Conservation (phyloP, 2,329 filamentous ascomycete species). For the Penicillium sp. region DNA sequence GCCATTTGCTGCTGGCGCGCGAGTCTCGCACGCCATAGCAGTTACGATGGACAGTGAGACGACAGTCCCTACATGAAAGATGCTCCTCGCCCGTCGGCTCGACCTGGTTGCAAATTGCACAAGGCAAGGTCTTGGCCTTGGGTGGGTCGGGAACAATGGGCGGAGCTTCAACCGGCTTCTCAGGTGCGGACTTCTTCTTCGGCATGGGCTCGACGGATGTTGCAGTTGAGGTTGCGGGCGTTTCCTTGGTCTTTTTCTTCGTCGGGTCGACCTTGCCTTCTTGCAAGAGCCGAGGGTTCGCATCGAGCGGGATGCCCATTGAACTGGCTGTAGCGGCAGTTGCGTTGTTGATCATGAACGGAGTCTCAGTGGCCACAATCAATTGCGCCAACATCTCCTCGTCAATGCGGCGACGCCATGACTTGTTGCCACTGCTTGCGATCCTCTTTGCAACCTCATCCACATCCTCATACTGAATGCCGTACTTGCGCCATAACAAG, state of each 20-base stretch:
- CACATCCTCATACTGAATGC: conserved; percentile 90
- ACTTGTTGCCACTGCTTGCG: conserved; percentile 73
- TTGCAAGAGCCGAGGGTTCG: conserved; percentile 32
- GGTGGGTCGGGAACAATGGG: conserved; percentile 75
- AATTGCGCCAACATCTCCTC: conserved; percentile 69
- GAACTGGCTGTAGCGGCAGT: conserved; percentile 47
- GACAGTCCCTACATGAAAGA: conserved; percentile 81
- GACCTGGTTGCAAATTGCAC: conserved; percentile 76
- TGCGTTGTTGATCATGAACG: conserved; percentile 45
- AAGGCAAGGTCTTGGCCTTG: conserved; percentile 76
- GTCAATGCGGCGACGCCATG: conserved; percentile 85
- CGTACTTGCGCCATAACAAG: conserved; percentile 92
- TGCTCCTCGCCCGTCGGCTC: conserved; percentile 72
- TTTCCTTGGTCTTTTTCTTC: conserved; percentile 62
- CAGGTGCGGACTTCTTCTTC: conserved; percentile 62
- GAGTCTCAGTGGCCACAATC: conserved; percentile 47
- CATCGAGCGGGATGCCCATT: conserved; percentile 43
- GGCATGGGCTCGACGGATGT: conserved; percentile 51
- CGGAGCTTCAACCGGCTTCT: conserved; percentile 58
- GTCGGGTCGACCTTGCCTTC: conserved; percentile 49
- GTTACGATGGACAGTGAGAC: conserved; percentile 83
- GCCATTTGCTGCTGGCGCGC: conserved; percentile 76
- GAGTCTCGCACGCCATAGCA: conserved; percentile 85
- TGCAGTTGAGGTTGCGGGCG: conserved; percentile 48
- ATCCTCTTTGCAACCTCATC: conserved; percentile 91